Conservation (phyloP, 306 rosid genomes). For the Hylodesmum podocarpum region DNA sequence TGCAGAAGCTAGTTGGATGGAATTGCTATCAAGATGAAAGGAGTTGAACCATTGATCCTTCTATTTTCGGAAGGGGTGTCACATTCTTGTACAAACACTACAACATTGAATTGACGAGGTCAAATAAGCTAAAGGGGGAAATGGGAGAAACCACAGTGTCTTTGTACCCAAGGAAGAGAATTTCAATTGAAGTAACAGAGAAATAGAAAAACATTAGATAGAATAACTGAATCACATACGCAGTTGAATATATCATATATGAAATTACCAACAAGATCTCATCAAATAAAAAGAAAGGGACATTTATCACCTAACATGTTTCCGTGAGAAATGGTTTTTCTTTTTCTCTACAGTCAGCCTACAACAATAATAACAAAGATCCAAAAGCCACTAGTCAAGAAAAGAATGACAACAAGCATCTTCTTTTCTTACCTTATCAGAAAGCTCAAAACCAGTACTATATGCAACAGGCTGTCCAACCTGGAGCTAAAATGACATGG, state of each 20-base stretch:
- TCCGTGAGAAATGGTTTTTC: not conserved
- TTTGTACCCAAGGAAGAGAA: not conserved
- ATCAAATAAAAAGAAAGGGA: not conserved
- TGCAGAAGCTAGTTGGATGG: not conserved
- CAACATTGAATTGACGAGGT: constrained; percentile 1
- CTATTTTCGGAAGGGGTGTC: not conserved
- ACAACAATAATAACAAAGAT: not conserved
- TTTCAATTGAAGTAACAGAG: not conserved
- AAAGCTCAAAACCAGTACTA: constrained; percentile 18
- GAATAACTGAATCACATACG: not conserved
- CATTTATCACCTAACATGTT: not conserved
- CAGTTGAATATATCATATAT: not conserved
- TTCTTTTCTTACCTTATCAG: constrained; percentile 14
- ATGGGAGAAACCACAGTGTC: not conserved
- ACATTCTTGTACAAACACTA: not conserved
- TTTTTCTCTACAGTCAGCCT: not conserved
- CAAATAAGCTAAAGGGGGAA: not conserved
- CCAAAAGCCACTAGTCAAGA: not conserved
- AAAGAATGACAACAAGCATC: not conserved
- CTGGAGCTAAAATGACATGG: constrained; percentile 6
- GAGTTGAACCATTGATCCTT: constrained; percentile 2
- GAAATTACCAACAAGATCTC: not conserved
- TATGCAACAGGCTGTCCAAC: constrained; percentile 4
- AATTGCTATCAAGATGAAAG: not conserved
- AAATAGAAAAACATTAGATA: not conserved